Evolutionary conservation across 768 basidiomycete genomes (phyloP).

Genomic region (Rickenella mellea): DNA sequence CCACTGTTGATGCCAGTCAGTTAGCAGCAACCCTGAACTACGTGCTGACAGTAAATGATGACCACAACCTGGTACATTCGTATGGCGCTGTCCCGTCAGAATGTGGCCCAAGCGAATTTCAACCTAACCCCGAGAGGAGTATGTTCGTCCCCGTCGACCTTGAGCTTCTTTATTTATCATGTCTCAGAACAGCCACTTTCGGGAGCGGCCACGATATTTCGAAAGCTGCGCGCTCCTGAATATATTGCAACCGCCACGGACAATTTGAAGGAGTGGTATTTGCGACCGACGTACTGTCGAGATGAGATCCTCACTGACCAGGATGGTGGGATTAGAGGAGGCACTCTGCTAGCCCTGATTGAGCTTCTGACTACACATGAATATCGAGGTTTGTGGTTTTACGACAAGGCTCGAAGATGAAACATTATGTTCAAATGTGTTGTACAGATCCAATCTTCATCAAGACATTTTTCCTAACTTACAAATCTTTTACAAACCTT

Average conservation of each 20-base stretch:
- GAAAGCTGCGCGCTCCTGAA: no score
- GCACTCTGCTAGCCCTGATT: constrained; percentile 77
- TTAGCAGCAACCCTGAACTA: no score
- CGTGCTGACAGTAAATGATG: no score
- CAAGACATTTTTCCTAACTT: constrained; percentile 91
- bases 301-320: constrained; percentile 79
- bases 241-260: constrained; percentile 32
- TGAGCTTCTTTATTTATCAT: no score
- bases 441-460: constrained; percentile 64
- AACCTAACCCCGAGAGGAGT: no score
- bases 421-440: neutral
- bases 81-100: no score
- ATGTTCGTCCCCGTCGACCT: no score
- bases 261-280: constrained; percentile 66
- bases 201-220: no score
- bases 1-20: no score
- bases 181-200: no score
- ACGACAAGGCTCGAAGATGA: neutral
- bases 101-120: no score
- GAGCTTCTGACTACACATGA: constrained; percentile 90
- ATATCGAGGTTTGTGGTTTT: constrained; percentile 55
- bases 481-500: constrained; percentile 85
- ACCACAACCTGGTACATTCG: no score
- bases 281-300: constrained; percentile 70
- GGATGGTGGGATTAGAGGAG: constrained; percentile 78